Evolutionary conservation across 805 yeast species (phyloP).

Genomic region (Ogataea trehaloabstinens): DNA sequence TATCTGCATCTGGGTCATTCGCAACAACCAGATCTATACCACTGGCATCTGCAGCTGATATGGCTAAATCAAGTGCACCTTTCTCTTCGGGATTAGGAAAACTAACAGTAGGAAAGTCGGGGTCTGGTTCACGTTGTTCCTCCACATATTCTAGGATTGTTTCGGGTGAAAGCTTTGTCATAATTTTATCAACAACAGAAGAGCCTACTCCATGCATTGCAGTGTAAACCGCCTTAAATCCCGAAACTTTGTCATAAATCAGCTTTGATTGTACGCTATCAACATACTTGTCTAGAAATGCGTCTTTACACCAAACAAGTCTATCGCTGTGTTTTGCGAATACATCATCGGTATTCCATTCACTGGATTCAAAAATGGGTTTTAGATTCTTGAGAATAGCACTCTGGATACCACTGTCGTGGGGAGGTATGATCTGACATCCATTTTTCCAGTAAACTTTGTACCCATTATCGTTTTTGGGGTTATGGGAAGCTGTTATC

Average conservation of each 20-base stretch:
- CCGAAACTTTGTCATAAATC: conserved; percentile 28
- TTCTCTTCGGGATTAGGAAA: conserved; percentile 97
- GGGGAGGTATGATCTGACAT: conserved; percentile 94
- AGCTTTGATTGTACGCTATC: conserved; percentile 32
- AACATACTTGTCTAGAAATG: conserved; percentile 43
- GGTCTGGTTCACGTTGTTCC: conserved; percentile 76
- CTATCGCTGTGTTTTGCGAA: conserved; percentile 14
- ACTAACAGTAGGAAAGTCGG: conserved; percentile 77
- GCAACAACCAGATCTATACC: conserved; percentile 64
- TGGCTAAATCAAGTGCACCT: conserved; percentile 82
- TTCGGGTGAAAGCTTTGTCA: conserved; percentile 36
- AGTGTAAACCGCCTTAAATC: conserved; percentile 69
- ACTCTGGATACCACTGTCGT: conserved; percentile 69
- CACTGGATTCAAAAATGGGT: conserved; percentile 52
- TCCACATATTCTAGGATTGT: conserved; percentile 42
- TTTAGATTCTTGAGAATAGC: conserved; percentile 57
- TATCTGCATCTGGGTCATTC: conserved; percentile 96
- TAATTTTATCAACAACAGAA: conserved; percentile 49
- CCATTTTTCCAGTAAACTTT: conserved; percentile 93
- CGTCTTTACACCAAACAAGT: conserved; percentile 41
- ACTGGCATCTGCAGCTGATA: conserved; percentile 51
- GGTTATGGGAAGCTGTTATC: conserved; percentile 90
- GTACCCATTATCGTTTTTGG: conserved; percentile 86
- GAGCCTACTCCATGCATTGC: conserved; percentile 96
- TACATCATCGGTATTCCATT: conserved; percentile 33